Percentiles rank a stretch among this genome's conserved stretches.
Evolutionary conservation across 1,139 yeast species (phyloP).

Genomic region (Arxiozyma bovina): DNA sequence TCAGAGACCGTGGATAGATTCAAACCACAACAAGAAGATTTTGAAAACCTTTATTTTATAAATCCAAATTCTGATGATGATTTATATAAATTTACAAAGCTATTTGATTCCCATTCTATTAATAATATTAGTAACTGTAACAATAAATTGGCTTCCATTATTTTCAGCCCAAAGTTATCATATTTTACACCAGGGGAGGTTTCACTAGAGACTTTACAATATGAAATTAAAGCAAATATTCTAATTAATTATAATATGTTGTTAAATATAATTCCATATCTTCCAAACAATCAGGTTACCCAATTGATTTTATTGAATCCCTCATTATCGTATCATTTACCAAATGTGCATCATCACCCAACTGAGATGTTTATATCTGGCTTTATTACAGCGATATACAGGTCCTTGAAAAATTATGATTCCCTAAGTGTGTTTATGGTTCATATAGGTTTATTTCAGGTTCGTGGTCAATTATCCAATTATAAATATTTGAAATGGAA

Average conservation of each 20-base stretch:
- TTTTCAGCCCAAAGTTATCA: constrained; percentile 28
- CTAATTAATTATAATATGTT: constrained; percentile 19
- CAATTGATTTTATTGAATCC: constrained; percentile 27
- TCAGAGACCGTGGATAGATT: constrained; percentile 20
- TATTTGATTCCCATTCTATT: not conserved
- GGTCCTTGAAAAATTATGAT: constrained; percentile 13
- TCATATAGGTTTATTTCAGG: constrained; percentile 25
- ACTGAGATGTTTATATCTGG: constrained; percentile 25
- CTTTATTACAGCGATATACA: constrained; percentile 19
- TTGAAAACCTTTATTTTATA: constrained; percentile 26
- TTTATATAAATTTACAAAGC: constrained; percentile 17
- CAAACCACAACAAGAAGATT: constrained; percentile 23
- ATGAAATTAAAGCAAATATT: constrained; percentile 22
- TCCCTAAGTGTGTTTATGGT: constrained; percentile 17
- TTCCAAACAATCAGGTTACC: constrained; percentile 10
- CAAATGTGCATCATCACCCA: constrained; percentile 22
- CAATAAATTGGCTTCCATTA: constrained; percentile 17
- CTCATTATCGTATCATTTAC: constrained; percentile 23
- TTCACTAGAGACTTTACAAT: constrained; percentile 16
- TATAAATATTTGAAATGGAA: constrained; percentile 23
- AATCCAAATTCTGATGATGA: constrained; percentile 20
- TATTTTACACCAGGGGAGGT: constrained; percentile 26
- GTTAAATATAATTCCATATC: constrained; percentile 19
- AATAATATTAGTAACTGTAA: not conserved
- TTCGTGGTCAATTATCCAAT: constrained; percentile 29